Base-by-base conservation (phyloP, 1,284 basidiomycete species). In the Crepidotus sp. region DNA sequence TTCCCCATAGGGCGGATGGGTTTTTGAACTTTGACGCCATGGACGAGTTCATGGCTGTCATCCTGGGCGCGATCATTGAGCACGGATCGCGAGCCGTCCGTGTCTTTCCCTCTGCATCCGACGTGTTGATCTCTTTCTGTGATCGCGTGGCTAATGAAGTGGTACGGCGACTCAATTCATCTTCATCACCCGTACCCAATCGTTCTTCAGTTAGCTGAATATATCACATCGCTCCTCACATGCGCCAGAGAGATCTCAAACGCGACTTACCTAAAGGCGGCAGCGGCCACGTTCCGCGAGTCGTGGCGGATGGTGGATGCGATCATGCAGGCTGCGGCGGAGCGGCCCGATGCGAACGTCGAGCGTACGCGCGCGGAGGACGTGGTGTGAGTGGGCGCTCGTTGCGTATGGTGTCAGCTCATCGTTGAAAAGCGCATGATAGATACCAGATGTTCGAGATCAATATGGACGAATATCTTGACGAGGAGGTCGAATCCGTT, bases 401-500 rank as follows among this genome's bases (percentile, higher is more conserved):
- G 25, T 34, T 40, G 15, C 45, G 34, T 25, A 42, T 49, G 38
- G 48, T 42, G 14, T 45, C 46, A 45, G 46, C 51, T 40, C 45
- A 40, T 42, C 24, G 44, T 38, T 45, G 41, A 46, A 36, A 26
- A 39, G 48, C 45, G 36, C 11, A 26, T 8, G 40, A 18, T 57
- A 92, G 88, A 8, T 94, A 88, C 60, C 73, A 73, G 32, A 94
- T 97, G 88, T 98, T 96, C 58, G 93, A 96, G 61, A 68, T 74
- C 2, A 87, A 95, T 60, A 92, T 98, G 84, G 92, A 94, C 59
- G 94, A 96, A 56, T 98, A 98, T 57, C 79, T 98, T 2, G 83
- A 91, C 48, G 91, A 96, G 57, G 96, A 98, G 62, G 74, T 85
- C 5, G 91, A 95, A 46, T 80, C 77, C 57, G 74, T 91, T 38